Percentiles rank a stretch among this genome's conserved stretches.
Evolutionary conservation across 164 flowering plant genomes (phyloP).

Genomic region (Saururus chinensis): DNA sequence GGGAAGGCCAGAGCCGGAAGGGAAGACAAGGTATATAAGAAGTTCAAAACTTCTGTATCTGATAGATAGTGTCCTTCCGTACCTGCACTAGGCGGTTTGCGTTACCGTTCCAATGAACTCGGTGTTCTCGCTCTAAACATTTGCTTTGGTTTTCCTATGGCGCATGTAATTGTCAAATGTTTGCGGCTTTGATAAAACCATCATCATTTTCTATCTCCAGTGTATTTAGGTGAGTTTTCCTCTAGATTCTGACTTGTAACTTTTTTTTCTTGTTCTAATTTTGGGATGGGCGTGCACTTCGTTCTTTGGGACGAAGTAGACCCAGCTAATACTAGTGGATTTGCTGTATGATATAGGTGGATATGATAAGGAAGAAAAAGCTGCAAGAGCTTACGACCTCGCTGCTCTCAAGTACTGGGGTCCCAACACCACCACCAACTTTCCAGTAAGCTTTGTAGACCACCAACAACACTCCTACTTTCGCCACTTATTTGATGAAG

Average conservation of each 20-base stretch:
- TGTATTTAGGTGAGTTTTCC: conserved; percentile 68
- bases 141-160: background rate
- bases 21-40: conserved; percentile 64
- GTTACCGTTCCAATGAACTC: background rate
- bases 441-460: conserved; percentile 34
- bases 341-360: conserved; percentile 38
- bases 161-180: conserved; percentile 21
- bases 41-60: background rate
- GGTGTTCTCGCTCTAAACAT: background rate
- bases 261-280: background rate
- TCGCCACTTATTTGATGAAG: background rate
- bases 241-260: background rate
- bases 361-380: conserved; percentile 88
- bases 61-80: background rate
- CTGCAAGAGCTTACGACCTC: conserved; percentile 86
- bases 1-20: conserved; percentile 82
- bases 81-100: background rate
- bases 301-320: background rate
- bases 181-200: conserved; percentile 21
- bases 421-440: conserved; percentile 71
- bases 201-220: conserved; percentile 32
- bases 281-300: background rate
- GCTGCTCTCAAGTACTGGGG: conserved; percentile 98
- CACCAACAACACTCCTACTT: background rate
- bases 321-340: background rate